Evolutionary conservation across 2,329 filamentous ascomycete genomes (phyloP).

Genomic region (Ascochyta pisi): DNA sequence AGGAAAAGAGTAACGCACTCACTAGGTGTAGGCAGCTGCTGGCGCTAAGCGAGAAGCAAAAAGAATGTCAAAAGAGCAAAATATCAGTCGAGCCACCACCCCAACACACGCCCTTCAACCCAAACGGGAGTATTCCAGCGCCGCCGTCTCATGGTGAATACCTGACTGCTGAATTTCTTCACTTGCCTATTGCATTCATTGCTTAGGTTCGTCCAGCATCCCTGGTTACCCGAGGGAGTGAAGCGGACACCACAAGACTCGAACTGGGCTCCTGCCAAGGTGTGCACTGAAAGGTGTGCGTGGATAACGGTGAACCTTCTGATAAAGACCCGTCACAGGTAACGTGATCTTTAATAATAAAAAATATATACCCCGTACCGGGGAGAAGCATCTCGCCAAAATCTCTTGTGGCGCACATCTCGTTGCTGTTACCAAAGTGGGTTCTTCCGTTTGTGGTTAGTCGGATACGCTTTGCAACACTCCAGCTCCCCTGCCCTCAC

Average conservation of each 20-base stretch:
- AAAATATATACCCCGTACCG: conserved; percentile 14
- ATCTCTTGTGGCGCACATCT: not conserved
- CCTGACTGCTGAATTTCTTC: conserved; percentile 53
- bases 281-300: conserved; percentile 36
- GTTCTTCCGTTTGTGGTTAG: not conserved
- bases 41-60: conserved; percentile 7
- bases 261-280: conserved; percentile 51
- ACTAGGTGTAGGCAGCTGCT: not conserved
- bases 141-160: conserved; percentile 52
- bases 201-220: conserved; percentile 53
- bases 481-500: not conserved
- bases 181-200: conserved; percentile 52
- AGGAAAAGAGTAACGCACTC: not conserved
- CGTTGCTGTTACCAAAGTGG: not conserved
- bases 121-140: conserved; percentile 49
- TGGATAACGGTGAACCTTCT: conserved; percentile 47
- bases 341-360: conserved; percentile 1
- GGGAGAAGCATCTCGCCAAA: no score
- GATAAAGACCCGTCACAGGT: conserved; percentile 48
- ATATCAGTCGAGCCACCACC: conserved; percentile 48
- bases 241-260: conserved; percentile 50
- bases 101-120: conserved; percentile 46
- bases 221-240: conserved; percentile 51
- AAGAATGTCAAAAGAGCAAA: conserved; percentile 23
- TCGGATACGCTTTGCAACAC: not conserved